phyloP scores from a whole-genome alignment of 2,329 filamentous ascomycete genomes.

The Cadophora gregata region DNA sequence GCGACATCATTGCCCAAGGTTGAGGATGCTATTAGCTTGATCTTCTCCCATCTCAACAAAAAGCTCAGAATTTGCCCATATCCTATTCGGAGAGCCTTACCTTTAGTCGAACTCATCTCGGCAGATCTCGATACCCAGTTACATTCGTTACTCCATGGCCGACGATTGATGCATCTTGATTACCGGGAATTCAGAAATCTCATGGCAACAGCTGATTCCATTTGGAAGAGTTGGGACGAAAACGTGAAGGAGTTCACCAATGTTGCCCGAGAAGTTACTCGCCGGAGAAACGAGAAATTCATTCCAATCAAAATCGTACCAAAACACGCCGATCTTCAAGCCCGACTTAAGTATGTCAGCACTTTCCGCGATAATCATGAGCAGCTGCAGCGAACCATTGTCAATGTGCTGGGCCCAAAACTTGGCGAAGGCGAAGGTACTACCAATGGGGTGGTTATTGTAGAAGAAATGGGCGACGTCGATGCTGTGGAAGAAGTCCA shows the following conservation, averaged over 20 bases:
- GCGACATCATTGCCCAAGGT: constrained; percentile 89
- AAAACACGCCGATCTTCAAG: constrained; percentile 86
- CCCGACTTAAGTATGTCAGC: constrained; percentile 88
- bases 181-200: constrained; percentile 88
- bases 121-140: constrained; percentile 87
- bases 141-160: constrained; percentile 84
- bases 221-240: constrained; percentile 94
- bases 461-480: constrained; percentile 95
- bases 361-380: constrained; percentile 98
- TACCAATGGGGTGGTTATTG: constrained; percentile 69
- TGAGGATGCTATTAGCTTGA: constrained; percentile 84
- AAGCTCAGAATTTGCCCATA: constrained; percentile 97
- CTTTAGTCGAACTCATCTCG: constrained; percentile 96
- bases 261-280: constrained; percentile 91
- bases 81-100: constrained; percentile 86
- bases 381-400: constrained; percentile 93
- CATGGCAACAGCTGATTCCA: constrained; percentile 81
- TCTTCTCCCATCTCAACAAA: constrained; percentile 96
- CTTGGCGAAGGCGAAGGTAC: constrained; percentile 61
- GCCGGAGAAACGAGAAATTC: constrained; percentile 94
- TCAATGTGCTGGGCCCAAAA: constrained; percentile 90
- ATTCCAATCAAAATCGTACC: constrained; percentile 96
- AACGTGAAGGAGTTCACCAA: constrained; percentile 98
- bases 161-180: constrained; percentile 87
- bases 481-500: constrained; percentile 96